Evolutionary conservation across 768 basidiomycete genomes (phyloP), one percentile per base, ranked within the genome.

Genomic region (Suillus clintonianus): DNA sequence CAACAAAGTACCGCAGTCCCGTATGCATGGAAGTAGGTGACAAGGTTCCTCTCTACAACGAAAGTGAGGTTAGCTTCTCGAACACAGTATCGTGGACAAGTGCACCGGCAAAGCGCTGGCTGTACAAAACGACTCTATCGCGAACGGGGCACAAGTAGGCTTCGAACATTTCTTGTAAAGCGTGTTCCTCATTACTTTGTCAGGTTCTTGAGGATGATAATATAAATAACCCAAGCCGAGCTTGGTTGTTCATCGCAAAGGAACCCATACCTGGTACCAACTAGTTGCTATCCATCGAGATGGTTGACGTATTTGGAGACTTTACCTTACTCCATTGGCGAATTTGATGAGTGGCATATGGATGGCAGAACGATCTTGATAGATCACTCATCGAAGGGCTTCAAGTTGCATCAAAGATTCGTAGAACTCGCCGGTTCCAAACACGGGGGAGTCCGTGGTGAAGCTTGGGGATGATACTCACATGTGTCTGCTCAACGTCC

Each of bases 191-290:
- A 37, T 24, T 9, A 11, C 41, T 9, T 32, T 22, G 13, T 34
- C 39, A 43, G 59, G 22, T 41, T 59, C 2, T 34, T 6, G 41
- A 22, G 36, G 5, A 37, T 36, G 15, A 22, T 4, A 51, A 32
- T 32, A 15, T 30, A 51, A 47, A 37, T 60, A 8, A 60, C 43
- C 6, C 43, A 47, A 32, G 62, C 43, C 58, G 47, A 42, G 42
- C 51, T 13, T 63, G 62, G 62, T 59, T 63, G n/a, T 60, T 63
- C 15, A 61, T 63, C 58, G 58, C 50, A 55, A 63, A 63, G 43
- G 54, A 61, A 30, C 48, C 59, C 24, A 11, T 56, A 39, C 7
- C 37, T 39, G 55, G 24, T 17, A 56, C 37, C 22, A 56, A 56
- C 37, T 56, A 39, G 17, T 39, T 56, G 22, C 4, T n/a, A 37